Percentiles rank a stretch among this genome's conserved stretches.
Conservation (phyloP, 2,329 filamentous ascomycete genomes). For the Blastomyces silverae region DNA sequence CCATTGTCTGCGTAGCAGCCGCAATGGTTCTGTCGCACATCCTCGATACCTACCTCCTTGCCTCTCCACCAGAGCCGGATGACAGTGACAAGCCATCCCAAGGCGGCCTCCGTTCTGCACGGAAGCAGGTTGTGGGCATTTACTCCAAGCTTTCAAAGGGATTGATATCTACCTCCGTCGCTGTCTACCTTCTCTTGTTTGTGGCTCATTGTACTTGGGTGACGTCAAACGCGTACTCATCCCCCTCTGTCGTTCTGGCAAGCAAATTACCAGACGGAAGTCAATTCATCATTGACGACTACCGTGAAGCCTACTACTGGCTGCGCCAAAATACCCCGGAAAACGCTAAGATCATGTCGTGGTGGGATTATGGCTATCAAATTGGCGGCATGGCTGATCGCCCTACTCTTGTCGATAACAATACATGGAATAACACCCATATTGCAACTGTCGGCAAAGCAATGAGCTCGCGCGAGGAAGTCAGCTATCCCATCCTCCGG, state of each 20-base stretch:
- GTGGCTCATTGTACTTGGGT: slow-evolving; percentile 99
- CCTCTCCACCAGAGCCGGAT: slow-evolving; percentile 51
- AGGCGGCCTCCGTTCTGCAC: slow-evolving; percentile 58
- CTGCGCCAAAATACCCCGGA: slow-evolving; percentile 92
- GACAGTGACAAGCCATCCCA: slow-evolving; percentile 30
- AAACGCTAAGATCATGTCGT: slow-evolving; percentile 98
- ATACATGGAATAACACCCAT: slow-evolving; percentile 99
- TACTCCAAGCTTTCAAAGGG: slow-evolving; percentile 74
- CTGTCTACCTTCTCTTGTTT: slow-evolving; percentile 81
- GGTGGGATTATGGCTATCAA: slow-evolving; percentile 99
- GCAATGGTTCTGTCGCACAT: slow-evolving; percentile 83
- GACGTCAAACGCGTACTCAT: slow-evolving; percentile 97
- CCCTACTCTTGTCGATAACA: slow-evolving; percentile 96
- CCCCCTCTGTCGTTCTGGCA: slow-evolving; percentile 90
- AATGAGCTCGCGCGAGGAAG: slow-evolving; percentile 95
- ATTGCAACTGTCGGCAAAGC: slow-evolving; percentile 98
- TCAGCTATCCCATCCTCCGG: slow-evolving; percentile 96
- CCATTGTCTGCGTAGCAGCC: slow-evolving; percentile 89
- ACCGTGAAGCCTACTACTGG: slow-evolving; percentile 99
- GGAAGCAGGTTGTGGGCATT: slow-evolving; percentile 71
- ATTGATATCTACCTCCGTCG: slow-evolving; percentile 64
- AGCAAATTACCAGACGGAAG: slow-evolving; percentile 88
- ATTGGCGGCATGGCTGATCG: slow-evolving; percentile 99
- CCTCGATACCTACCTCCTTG: slow-evolving; percentile 73
- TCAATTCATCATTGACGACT: slow-evolving; percentile 98